A percentile compares a stretch with the other conserved stretches of the same genome.
Conservation (phyloP, 2,329 filamentous ascomycete species). For the Hawksworthiomyces lignivorus region DNA sequence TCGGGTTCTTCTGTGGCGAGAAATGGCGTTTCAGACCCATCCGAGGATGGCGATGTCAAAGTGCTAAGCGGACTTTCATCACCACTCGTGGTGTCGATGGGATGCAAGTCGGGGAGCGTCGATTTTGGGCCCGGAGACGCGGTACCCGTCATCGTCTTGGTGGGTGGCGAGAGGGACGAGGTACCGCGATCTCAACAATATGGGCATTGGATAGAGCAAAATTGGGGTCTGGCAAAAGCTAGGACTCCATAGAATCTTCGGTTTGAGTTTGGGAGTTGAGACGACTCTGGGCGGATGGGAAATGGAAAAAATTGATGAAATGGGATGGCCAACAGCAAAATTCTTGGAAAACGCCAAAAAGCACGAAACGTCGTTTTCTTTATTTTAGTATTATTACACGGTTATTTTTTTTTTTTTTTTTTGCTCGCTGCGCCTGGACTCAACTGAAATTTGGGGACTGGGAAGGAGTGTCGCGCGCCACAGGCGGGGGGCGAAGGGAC, state of each 20-base stretch:
- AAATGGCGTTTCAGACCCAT: conserved; percentile 4
- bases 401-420: conserved; percentile 4
- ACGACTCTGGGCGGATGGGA: conserved; percentile 39
- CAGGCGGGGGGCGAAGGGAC: conserved; percentile 1
- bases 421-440: too few species aligned
- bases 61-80: conserved; percentile 7
- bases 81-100: conserved; percentile 7
- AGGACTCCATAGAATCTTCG: conserved; percentile 35
- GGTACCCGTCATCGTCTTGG: conserved; percentile 52
- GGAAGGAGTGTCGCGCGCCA: too few species aligned
- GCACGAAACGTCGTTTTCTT: conserved; percentile 2
- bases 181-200: conserved; percentile 47
- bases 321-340: conserved; percentile 41
- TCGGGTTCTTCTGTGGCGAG: conserved; percentile 11
- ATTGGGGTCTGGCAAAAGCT: conserved; percentile 47
- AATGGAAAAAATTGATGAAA: conserved; percentile 36
- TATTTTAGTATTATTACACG: neutral
- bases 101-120: conserved; percentile 23
- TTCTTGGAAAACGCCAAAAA: conserved; percentile 28
- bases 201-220: conserved; percentile 50
- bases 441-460: too few species aligned
- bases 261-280: conserved; percentile 48
- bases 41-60: conserved; percentile 6
- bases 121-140: conserved; percentile 46
- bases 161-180: conserved; percentile 32